These are phyloP conservation scores for Tremella fuciformis DNA, from an alignment of 768 basidiomycete genomes.

Conservation along the genomic window DNA sequence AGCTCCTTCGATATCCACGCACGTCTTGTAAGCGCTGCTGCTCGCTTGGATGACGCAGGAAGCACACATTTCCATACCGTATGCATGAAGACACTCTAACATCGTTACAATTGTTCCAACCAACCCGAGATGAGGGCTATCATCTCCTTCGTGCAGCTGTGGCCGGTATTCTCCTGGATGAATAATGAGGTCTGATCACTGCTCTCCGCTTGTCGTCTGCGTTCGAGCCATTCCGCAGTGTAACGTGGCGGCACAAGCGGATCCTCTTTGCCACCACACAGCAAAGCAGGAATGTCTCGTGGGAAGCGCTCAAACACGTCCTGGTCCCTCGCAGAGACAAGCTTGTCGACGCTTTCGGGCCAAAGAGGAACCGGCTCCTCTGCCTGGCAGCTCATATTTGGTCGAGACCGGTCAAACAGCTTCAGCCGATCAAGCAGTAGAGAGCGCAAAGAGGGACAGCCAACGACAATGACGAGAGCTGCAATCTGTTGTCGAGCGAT, in stretches of 20 bases:
- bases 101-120: neutral
- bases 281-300: neutral
- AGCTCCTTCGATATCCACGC: too few relatives aligned
- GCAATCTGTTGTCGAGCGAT: neutral
- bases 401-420: neutral
- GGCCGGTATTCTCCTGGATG: slow-evolving; percentile 2
- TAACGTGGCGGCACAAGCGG: neutral
- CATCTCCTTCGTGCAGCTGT: slow-evolving; percentile 5
- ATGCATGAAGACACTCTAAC: too few relatives aligned
- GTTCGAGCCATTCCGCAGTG: neutral
- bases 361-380: too few relatives aligned
- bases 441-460: neutral
- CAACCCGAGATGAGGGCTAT: neutral
- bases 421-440: neutral
- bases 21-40: too few relatives aligned
- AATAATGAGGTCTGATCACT: neutral
- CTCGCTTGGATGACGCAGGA: too few relatives aligned
- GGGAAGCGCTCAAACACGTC: neutral
- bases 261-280: slow-evolving; percentile 3
- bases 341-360: too few relatives aligned
- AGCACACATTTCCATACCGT: too few relatives aligned
- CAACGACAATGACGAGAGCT: neutral
- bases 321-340: neutral
- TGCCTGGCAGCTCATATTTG: neutral
- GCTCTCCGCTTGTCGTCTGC: neutral